Base-by-base conservation (phyloP, 2,329 filamentous ascomycete genomes). In the Zasmidium cellare region DNA sequence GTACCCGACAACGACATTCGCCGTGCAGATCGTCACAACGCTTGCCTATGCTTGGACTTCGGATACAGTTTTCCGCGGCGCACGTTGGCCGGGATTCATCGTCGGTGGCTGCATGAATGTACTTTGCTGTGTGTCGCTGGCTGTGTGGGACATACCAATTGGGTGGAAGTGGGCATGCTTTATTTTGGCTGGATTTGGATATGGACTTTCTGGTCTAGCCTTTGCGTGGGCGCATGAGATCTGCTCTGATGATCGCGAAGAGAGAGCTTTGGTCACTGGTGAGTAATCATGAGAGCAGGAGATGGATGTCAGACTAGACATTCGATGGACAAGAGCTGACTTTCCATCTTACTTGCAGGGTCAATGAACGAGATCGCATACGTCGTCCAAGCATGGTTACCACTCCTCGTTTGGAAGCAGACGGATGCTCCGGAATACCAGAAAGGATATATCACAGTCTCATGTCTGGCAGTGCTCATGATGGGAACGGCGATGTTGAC, bases 341-440 rank as follows among this genome's bases (percentile, higher is more conserved):
- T 11, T 28, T 6, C 11, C 25, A 28, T 28, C 25, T 28, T 28
- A 28, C 25, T n/a, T 28, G 25, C 25, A 28, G 25, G 25, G 25
- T 28, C 77, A 9, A 89, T 89, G 84, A 89, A 89, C 57, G 82
- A 87, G 68, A 81, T 89, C 75, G 86, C 86, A 0, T 88, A 88
- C 61, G 84, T 88, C 1, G 71, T 90, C 24, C 85, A 89, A 67
- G 84, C 86, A 0, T 90, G 86, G 86, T 68, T 90, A 41, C 87
- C 87, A 3, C 77, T 87, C 28, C 68, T 88, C 9, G 79, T 88
- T 9, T 89, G 86, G 86, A 82, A 85, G 72, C 83, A 86, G 67
- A 53, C 51, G 12, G 59, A 61, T 38, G 55, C 59, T 20, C 59
- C 59, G 16, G 77, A 74, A 46, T 89, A 88, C 56, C 75, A 73